Conservation (phyloP, 768 basidiomycete species). For the Pleurotus cornucopiae region DNA sequence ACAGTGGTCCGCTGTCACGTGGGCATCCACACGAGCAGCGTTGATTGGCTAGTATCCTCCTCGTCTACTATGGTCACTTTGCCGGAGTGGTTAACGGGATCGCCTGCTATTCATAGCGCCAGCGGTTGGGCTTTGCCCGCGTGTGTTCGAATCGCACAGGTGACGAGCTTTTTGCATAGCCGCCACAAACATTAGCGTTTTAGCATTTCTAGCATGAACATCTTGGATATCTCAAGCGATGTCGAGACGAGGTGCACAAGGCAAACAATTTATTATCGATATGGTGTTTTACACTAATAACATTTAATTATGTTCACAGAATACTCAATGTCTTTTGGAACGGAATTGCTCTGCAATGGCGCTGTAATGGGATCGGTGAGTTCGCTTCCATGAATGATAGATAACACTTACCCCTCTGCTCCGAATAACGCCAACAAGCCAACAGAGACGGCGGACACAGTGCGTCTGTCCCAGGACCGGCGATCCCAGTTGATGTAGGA, state of each 20-base stretch:
- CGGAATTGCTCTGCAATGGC: neutral
- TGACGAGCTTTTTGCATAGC: conserved; percentile 12
- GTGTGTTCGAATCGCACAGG: conserved; percentile 27
- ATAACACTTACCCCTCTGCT: conserved; percentile 56
- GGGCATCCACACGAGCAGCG: neutral
- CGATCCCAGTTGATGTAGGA: conserved; percentile 63
- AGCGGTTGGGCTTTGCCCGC: conserved; percentile 22
- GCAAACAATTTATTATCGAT: no score
- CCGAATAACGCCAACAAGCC: conserved; percentile 60
- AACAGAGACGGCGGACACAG: conserved; percentile 51
- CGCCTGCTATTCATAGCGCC: conserved; percentile 17
- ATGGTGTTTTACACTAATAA: no score
- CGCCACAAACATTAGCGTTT: neutral
- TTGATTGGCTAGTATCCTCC: neutral
- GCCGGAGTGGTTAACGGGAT: conserved; percentile 26
- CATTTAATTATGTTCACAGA: no score
- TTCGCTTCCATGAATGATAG: neutral
- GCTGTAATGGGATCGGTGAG: neutral
- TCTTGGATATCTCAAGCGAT: no score
- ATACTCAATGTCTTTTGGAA: neutral
- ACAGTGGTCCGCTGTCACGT: neutral
- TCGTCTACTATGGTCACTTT: conserved; percentile 14
- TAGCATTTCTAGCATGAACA: no score
- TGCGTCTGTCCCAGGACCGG: conserved; percentile 59
- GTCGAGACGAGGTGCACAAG: no score